phyloP scores from a whole-genome alignment of 306 rosid genomes.

The Quercus alba region DNA sequence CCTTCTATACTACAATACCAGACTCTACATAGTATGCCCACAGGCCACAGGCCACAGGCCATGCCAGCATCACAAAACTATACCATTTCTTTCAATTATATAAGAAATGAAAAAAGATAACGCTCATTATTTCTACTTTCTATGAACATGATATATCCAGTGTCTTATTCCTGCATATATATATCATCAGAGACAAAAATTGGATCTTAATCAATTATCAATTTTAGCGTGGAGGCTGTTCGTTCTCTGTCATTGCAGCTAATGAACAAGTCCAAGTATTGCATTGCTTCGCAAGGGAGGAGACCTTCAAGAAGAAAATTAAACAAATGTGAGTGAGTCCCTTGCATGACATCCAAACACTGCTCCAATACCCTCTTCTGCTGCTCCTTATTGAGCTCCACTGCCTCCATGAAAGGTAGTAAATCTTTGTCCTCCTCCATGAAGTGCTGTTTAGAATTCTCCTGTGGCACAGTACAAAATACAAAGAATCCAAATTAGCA shows the following conservation, averaged over 20 bases:
- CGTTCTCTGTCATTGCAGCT: constrained; percentile 42
- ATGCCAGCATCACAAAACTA: neutral
- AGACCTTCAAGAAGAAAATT: constrained; percentile 78
- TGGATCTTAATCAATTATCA: constrained; percentile 22
- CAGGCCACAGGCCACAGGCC: neutral
- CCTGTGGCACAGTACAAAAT: constrained; percentile 30
- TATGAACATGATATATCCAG: neutral
- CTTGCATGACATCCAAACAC: constrained; percentile 74
- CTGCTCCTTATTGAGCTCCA: constrained; percentile 61
- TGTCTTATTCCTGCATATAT: neutral
- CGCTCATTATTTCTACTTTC: neutral
- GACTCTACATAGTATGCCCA: neutral
- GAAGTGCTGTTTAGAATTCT: constrained; percentile 65
- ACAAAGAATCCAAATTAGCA: neutral
- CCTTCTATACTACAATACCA: neutral
- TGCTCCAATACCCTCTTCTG: constrained; percentile 54
- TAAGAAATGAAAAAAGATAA: neutral
- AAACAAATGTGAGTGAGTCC: constrained; percentile 61
- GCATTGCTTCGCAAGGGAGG: constrained; percentile 66
- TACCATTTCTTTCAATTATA: neutral
- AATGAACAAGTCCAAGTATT: constrained; percentile 65
- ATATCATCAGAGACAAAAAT: constrained; percentile 13
- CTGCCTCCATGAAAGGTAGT: constrained; percentile 78
- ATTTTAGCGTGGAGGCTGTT: constrained; percentile 43
- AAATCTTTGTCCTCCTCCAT: constrained; percentile 67